Evolutionary conservation across 768 basidiomycete genomes (phyloP).

Genomic region (Pisolithus microcarpus): DNA sequence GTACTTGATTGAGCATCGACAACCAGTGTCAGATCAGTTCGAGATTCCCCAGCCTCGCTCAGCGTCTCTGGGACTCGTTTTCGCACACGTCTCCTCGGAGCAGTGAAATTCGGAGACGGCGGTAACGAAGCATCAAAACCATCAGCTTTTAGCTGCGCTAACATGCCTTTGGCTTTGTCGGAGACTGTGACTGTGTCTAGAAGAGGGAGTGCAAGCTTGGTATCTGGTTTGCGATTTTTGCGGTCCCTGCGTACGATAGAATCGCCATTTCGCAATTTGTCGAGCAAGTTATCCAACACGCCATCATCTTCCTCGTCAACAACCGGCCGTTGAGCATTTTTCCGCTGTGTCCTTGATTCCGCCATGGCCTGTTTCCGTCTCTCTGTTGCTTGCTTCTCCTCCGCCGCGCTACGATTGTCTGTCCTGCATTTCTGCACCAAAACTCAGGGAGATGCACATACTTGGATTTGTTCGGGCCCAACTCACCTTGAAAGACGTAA

Average conservation of each 20-base stretch:
- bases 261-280: slow-evolving; percentile 66
- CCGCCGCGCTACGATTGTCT: slow-evolving; percentile 69
- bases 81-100: slow-evolving; percentile 22
- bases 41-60: slow-evolving; percentile 27
- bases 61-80: slow-evolving; percentile 30
- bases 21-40: slow-evolving; percentile 21
- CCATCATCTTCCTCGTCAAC: slow-evolving; percentile 50
- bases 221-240: slow-evolving; percentile 37
- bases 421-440: slow-evolving; percentile 71
- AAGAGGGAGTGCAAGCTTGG: slow-evolving; percentile 17
- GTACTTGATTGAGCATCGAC: slow-evolving; percentile 17
- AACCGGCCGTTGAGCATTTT: slow-evolving; percentile 37
- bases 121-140: slow-evolving; percentile 49
- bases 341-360: slow-evolving; percentile 50
- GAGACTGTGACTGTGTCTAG: slow-evolving; percentile 22
- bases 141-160: slow-evolving; percentile 64
- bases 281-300: slow-evolving; percentile 64
- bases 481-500: slow-evolving; percentile 82
- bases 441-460: slow-evolving; percentile 1
- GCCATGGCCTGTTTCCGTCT: slow-evolving; percentile 64
- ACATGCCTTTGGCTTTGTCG: slow-evolving; percentile 61
- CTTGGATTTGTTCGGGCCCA: not conserved
- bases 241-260: slow-evolving; percentile 51
- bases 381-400: slow-evolving; percentile 62
- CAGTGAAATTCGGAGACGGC: slow-evolving; percentile 39